Evolutionary conservation across 1,139 yeast species (phyloP), one percentile per base, ranked within the genome.

Genomic region (Hansenula anomala): DNA sequence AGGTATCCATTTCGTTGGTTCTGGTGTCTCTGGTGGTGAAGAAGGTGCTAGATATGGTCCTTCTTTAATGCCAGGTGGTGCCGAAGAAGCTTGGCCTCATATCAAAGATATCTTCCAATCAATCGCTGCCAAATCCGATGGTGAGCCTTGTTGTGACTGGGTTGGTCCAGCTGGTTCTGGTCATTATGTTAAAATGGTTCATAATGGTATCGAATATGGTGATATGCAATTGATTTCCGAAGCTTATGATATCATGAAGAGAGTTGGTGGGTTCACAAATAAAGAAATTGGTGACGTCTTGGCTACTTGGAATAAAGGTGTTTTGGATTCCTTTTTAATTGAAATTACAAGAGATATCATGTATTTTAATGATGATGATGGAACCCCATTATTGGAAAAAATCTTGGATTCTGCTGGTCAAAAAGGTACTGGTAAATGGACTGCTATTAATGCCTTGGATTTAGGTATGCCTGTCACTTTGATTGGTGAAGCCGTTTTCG

Each of bases 371-470:
- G 88, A 84, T 62, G 75, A 75, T 46, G 97, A 90, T 59, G 94
- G 95, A 54, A 78, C 79, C 55, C 96, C 97, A 59, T 73, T 92
- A 56, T 94, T 92, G 52, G 97, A 92, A 74, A 92, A 92, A 78
- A 90, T 92, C 63, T 73, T 89, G 69, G 98, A 92, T 69, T 67
- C 87, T 57, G 98, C 98, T 55, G 98, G 98, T 59, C 98, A 92
- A 76, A 92, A 92, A 79, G 98, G 98, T 79, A 92, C 98, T 55
- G 98, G 98, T 74, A 92, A 92, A 77, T 92, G 98, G 98, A 92
- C 97, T 55, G 97, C 97, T 51, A 86, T 90, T 67, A 89, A 89
- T 66, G 97, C 98, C 49, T 77, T 92, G 60, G 98, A 92, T 69
- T 78, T 92, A 60, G 98, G 97, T 69, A 87, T 87, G 83, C 98